Percentiles rank a stretch among this genome's conserved stretches.
These are phyloP conservation scores for Penicillium janthinellum DNA, from an alignment of 2,329 filamentous ascomycete species.

Conservation along the genomic window DNA sequence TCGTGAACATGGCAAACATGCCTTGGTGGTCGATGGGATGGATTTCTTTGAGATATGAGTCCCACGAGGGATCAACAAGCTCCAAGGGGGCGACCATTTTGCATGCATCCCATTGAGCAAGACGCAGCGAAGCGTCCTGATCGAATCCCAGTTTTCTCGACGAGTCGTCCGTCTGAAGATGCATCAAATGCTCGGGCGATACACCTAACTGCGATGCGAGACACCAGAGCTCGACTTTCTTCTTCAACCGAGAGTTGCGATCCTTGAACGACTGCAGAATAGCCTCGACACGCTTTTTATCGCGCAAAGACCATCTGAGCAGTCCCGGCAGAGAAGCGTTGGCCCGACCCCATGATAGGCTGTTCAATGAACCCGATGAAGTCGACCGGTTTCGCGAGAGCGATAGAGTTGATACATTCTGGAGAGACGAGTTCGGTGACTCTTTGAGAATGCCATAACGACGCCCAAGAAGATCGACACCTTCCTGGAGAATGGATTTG, in stretches of 20 bases:
- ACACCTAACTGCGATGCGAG: constrained; percentile 9
- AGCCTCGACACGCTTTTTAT: constrained; percentile 9
- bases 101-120: constrained; percentile 8
- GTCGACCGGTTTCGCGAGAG: not conserved
- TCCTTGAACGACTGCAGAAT: constrained; percentile 8
- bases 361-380: not conserved
- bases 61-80: constrained; percentile 4
- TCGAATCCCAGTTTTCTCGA: constrained; percentile 8
- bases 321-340: constrained; percentile 3
- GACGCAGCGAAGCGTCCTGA: constrained; percentile 8
- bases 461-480: constrained; percentile 6
- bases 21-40: constrained; percentile 6
- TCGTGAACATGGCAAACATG: constrained; percentile 11
- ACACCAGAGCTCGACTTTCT: constrained; percentile 11
- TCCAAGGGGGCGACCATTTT: constrained; percentile 1
- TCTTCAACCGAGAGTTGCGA: constrained; percentile 10
- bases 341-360: not conserved
- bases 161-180: constrained; percentile 8
- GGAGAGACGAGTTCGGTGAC: not conserved
- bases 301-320: constrained; percentile 6
- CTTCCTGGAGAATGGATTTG: constrained; percentile 9
- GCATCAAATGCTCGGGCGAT: constrained; percentile 10
- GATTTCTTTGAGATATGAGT: constrained; percentile 5
- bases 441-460: constrained; percentile 4
- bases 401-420: not conserved